Evolutionary conservation across 192 early-diverging fungal species (phyloP).

Genomic region (Coemansia sp.): DNA sequence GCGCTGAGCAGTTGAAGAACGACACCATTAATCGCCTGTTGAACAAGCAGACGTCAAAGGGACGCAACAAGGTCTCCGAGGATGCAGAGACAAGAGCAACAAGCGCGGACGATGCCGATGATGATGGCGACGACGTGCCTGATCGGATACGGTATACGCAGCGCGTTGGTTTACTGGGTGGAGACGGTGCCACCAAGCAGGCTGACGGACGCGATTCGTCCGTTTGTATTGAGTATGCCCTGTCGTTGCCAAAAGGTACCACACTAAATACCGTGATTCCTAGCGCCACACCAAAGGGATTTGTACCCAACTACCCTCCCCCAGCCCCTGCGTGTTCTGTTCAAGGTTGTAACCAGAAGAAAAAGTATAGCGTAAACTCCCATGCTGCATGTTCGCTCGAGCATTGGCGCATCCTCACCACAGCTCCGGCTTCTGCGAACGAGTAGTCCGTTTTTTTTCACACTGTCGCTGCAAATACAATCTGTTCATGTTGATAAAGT

Average conservation of each 20-base stretch:
- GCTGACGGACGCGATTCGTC: background rate
- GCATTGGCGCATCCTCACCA: slow-evolving; percentile 50
- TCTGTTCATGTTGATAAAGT: background rate
- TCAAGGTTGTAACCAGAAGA: slow-evolving; percentile 48
- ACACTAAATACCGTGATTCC: slow-evolving; percentile 26
- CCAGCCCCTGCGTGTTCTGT: slow-evolving; percentile 54
- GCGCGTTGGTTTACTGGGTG: slow-evolving; percentile 8
- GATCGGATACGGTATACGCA: slow-evolving; percentile 29
- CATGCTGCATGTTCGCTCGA: slow-evolving; percentile 63
- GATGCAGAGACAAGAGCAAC: slow-evolving; percentile 55
- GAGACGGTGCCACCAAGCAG: background rate
- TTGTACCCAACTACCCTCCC: slow-evolving; percentile 50
- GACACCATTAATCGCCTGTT: slow-evolving; percentile 80
- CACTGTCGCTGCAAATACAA: background rate
- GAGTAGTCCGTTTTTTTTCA: background rate
- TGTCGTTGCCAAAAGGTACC: slow-evolving; percentile 21
- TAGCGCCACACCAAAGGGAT: slow-evolving; percentile 9
- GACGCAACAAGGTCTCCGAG: slow-evolving; percentile 60
- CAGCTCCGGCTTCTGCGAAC: background rate
- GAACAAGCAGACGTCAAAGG: slow-evolving; percentile 78
- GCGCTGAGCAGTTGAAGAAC: slow-evolving; percentile 69
- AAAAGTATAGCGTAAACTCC: slow-evolving; percentile 58
- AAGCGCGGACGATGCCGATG: slow-evolving; percentile 32
- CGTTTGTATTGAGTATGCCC: slow-evolving; percentile 16
- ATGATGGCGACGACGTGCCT: background rate